phyloP scores from a whole-genome alignment of 345 rosid species.

The Eucalyptus sp. region DNA sequence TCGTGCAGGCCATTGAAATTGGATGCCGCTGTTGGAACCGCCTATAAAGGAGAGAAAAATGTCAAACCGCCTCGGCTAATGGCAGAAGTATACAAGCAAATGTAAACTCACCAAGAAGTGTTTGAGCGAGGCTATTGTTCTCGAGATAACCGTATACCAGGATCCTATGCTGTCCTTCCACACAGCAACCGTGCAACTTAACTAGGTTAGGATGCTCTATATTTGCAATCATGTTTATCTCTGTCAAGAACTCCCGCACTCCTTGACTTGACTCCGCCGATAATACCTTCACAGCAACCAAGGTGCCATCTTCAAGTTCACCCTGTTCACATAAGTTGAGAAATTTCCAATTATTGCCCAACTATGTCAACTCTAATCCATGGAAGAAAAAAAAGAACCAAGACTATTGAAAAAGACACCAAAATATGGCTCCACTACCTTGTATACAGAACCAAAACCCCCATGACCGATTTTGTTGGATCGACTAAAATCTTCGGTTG shows the following conservation, averaged over 20 bases:
- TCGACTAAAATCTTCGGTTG: slow-evolving; percentile 38
- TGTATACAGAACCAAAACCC: slow-evolving; percentile 67
- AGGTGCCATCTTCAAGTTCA: slow-evolving; percentile 35
- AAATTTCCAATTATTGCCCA: neutral
- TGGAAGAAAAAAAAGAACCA: neutral
- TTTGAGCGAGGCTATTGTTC: slow-evolving; percentile 62
- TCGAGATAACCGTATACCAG: slow-evolving; percentile 63
- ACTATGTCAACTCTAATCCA: neutral
- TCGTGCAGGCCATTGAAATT: slow-evolving; percentile 42
- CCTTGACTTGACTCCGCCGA: slow-evolving; percentile 61
- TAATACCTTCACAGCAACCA: slow-evolving; percentile 48
- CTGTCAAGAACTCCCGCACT: slow-evolving; percentile 49
- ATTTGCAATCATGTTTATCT: slow-evolving; percentile 41
- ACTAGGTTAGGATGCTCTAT: slow-evolving; percentile 52
- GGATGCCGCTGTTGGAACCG: slow-evolving; percentile 9
- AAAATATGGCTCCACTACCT: slow-evolving; percentile 25
- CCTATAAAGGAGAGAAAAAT: neutral
- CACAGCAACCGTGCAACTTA: slow-evolving; percentile 53
- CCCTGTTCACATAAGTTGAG: slow-evolving; percentile 23
- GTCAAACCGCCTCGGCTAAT: neutral
- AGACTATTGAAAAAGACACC: neutral
- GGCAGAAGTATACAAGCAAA: neutral
- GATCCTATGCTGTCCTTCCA: slow-evolving; percentile 51
- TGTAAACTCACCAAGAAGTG: slow-evolving; percentile 39
- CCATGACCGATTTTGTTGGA: slow-evolving; percentile 60